phyloP scores from a whole-genome alignment of 2,329 filamentous ascomycete species.

The Hirsutella rhossiliensis region DNA sequence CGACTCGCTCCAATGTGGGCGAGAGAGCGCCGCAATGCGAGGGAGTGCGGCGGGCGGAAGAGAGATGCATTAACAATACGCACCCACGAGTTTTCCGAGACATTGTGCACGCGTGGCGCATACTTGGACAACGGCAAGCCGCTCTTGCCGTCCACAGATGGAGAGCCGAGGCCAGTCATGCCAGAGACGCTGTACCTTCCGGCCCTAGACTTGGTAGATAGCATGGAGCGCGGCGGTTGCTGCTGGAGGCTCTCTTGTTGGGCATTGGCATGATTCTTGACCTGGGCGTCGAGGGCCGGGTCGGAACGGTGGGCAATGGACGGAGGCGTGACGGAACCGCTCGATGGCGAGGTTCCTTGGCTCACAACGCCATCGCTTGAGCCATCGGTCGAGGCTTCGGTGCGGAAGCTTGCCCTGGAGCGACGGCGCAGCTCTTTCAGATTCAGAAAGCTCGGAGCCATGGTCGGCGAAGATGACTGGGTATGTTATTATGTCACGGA shows the following conservation, averaged over 20 bases:
- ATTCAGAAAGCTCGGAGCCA: constrained; percentile 55
- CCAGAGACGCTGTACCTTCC: constrained; percentile 54
- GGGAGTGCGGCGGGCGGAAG: neutral
- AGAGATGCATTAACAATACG: constrained; percentile 16
- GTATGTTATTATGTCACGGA: neutral
- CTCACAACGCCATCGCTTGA: constrained; percentile 46
- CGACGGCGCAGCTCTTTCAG: constrained; percentile 63
- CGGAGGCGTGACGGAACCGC: constrained; percentile 62
- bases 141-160: constrained; percentile 39
- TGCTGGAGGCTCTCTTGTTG: constrained; percentile 6
- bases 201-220: constrained; percentile 23
- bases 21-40: neutral
- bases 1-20: neutral
- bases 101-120: constrained; percentile 67
- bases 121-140: constrained; percentile 60
- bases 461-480: constrained; percentile 14
- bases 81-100: constrained; percentile 79
- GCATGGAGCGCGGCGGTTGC: constrained; percentile 22
- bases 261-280: constrained; percentile 32
- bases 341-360: constrained; percentile 49
- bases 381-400: constrained; percentile 48
- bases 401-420: constrained; percentile 63
- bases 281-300: constrained; percentile 49
- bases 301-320: constrained; percentile 57
- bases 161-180: constrained; percentile 48